Evolutionary conservation across 2,329 filamentous ascomycete species (phyloP).

Genomic region (Fusarium citri): DNA sequence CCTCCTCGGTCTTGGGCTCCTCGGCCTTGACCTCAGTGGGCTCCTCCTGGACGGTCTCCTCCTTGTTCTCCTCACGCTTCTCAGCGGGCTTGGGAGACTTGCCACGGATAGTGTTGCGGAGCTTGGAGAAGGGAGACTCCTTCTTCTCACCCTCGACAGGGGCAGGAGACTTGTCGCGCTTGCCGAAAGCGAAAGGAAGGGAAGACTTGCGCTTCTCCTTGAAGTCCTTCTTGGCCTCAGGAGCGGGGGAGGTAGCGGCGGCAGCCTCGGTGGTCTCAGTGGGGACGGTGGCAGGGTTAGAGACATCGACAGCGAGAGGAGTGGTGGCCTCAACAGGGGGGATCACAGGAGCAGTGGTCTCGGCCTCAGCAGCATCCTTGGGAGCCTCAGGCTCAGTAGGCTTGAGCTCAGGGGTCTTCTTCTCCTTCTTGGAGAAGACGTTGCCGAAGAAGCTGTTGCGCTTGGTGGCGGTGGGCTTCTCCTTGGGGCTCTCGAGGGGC

Average conservation of each 20-base stretch:
- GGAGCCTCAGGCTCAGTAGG: slow-evolving; percentile 53
- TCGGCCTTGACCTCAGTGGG: slow-evolving; percentile 53
- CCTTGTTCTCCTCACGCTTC: slow-evolving; percentile 52
- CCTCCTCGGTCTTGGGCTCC: slow-evolving; percentile 51
- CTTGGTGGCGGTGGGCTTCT: slow-evolving; percentile 61
- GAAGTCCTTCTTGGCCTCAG: slow-evolving; percentile 70
- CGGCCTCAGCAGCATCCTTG: slow-evolving; percentile 60
- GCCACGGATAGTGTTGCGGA: slow-evolving; percentile 67
- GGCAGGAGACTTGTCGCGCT: slow-evolving; percentile 74
- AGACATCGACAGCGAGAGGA: slow-evolving; percentile 67
- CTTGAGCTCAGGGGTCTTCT: slow-evolving; percentile 67
- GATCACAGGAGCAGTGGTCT: slow-evolving; percentile 68
- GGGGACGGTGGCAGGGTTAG: slow-evolving; percentile 59
- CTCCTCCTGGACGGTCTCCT: slow-evolving; percentile 55
- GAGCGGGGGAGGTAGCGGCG: slow-evolving; percentile 56
- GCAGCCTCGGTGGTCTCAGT: slow-evolving; percentile 61
- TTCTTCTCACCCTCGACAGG: slow-evolving; percentile 72
- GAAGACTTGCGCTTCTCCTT: slow-evolving; percentile 90
- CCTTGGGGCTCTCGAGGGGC: slow-evolving; percentile 56
- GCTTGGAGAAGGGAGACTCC: slow-evolving; percentile 69
- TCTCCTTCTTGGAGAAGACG: slow-evolving; percentile 66
- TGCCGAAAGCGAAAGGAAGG: slow-evolving; percentile 77
- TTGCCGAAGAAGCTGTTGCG: slow-evolving; percentile 68
- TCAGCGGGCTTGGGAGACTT: slow-evolving; percentile 56
- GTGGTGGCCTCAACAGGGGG: slow-evolving; percentile 68